Evolutionary conservation across 176 grass and related monocot species (phyloP).

Genomic region (barley (Hordeum vulgare)): DNA sequence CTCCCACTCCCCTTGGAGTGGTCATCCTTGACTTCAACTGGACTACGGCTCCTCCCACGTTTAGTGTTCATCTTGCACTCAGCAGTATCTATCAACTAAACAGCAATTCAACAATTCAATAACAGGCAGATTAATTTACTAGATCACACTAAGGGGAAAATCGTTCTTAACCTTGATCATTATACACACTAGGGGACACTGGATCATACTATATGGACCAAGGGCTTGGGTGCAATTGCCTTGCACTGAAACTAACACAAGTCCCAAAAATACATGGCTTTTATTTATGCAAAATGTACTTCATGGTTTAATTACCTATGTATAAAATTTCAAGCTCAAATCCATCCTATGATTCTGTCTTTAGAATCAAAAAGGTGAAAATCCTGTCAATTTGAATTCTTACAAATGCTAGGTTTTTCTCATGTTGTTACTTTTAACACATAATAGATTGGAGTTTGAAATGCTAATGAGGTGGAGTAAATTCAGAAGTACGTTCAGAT

Average conservation of each 20-base stretch:
- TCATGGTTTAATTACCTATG: neutral
- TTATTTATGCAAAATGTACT: neutral
- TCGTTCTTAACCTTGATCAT: neutral
- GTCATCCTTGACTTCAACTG: conserved; percentile 37
- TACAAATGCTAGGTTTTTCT: neutral
- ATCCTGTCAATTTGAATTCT: neutral
- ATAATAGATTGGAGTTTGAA: neutral
- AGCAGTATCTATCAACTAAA: conserved; percentile 21
- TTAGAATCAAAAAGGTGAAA: neutral
- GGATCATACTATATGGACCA: neutral
- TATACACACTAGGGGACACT: neutral
- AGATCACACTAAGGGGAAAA: neutral
- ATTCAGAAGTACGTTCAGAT: neutral
- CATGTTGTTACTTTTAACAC: neutral
- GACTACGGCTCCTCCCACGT: conserved; percentile 45
- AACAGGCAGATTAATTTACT: neutral
- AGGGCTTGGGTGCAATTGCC: neutral
- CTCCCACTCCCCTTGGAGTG: conserved; percentile 24
- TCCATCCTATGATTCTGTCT: neutral
- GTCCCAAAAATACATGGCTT: neutral
- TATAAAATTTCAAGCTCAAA: neutral
- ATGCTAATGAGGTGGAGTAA: neutral
- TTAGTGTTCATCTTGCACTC: conserved; percentile 34
- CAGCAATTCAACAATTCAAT: neutral
- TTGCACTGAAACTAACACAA: neutral